phyloP scores from a whole-genome alignment of 108 stramenopile genomes.

The Cyclotella choctawhatcheeana region DNA sequence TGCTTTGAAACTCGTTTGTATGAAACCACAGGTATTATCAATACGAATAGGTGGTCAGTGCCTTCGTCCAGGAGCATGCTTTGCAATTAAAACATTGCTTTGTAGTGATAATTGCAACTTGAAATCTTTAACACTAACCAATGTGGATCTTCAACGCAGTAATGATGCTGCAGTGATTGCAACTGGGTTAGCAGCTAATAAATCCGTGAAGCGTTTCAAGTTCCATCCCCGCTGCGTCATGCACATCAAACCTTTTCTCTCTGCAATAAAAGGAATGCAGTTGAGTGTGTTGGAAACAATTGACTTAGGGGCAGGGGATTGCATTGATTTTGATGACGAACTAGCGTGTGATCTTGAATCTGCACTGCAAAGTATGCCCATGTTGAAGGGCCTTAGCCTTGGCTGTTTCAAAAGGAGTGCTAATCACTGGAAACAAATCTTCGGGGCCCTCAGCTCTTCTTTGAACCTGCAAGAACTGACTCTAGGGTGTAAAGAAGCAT shows the following conservation, averaged over 20 bases:
- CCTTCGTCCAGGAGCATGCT: not conserved
- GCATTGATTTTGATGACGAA: not conserved
- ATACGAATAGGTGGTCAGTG: not conserved
- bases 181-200: not conserved
- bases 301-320: not conserved
- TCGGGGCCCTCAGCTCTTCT: not conserved
- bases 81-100: not conserved
- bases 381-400: not conserved
- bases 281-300: not conserved
- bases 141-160: not conserved
- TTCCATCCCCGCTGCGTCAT: not conserved
- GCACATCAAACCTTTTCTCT: not conserved
- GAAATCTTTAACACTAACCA: not conserved
- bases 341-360: too few relatives aligned
- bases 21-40: not conserved
- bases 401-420: not conserved
- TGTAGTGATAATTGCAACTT: not conserved
- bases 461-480: not conserved
- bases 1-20: not conserved
- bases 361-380: not conserved
- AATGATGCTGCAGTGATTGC: not conserved
- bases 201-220: not conserved
- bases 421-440: not conserved
- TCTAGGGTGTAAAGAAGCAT: not conserved
- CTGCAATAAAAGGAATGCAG: not conserved